Evolutionary conservation across 176 grass and related monocot genomes (phyloP).

Genomic region (Zizania latifolia): DNA sequence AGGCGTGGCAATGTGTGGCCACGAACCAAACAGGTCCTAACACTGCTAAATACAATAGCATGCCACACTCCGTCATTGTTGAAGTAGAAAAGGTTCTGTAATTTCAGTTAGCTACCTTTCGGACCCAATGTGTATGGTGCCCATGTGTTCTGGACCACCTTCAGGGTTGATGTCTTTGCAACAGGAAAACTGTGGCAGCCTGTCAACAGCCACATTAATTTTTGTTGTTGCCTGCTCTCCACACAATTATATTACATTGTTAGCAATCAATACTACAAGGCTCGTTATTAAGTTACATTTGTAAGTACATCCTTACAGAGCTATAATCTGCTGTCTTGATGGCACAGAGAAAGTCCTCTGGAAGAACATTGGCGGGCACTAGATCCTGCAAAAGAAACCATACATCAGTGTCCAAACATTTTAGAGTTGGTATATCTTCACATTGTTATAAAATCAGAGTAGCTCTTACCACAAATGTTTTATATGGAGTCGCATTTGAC

Average conservation of each 20-base stretch:
- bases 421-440: constrained; percentile 20
- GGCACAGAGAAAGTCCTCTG: constrained; percentile 57
- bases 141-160: constrained; percentile 80
- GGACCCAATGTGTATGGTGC: constrained; percentile 94
- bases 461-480: constrained; percentile 81
- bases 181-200: constrained; percentile 78
- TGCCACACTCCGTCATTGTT: background rate
- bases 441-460: constrained; percentile 19
- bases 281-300: constrained; percentile 3
- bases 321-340: constrained; percentile 94
- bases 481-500: constrained; percentile 92
- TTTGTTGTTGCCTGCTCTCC: constrained; percentile 83
- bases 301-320: constrained; percentile 64
- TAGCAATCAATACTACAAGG: constrained; percentile 5
- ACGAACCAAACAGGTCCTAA: too few species aligned
- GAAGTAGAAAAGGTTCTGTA: background rate
- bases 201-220: constrained; percentile 95
- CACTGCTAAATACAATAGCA: background rate
- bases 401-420: constrained; percentile 12
- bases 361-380: constrained; percentile 61
- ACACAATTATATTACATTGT: constrained; percentile 21
- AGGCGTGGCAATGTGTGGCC: too few species aligned
- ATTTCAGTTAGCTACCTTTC: constrained; percentile 60
- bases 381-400: constrained; percentile 59
- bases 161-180: constrained; percentile 53